Base-by-base conservation (phyloP, 2,329 filamentous ascomycete species). In the Myriosclerotinia scirpicola region DNA sequence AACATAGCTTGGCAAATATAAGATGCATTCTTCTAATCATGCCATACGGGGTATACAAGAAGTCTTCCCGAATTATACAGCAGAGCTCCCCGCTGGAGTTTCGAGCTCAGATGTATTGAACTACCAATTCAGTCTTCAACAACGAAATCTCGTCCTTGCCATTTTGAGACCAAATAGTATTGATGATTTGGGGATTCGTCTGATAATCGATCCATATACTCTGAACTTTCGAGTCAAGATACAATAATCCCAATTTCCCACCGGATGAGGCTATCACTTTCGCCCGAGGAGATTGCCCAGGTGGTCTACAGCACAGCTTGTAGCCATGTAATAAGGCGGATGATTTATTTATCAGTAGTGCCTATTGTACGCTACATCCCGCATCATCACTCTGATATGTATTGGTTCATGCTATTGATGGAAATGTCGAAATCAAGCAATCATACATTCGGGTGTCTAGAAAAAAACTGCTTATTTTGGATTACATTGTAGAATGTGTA, bases 31-130 rank as follows among this genome's bases (percentile, higher is more conserved):
- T 34, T 34, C 5, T 4, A 34, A 6, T 4, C 30, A 34, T 4
- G 30, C 5, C 30, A 3, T 4, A 34, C 5, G 30, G 30, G 2
- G 30, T 34, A 34, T 34, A 34, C 30, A 6, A 34, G 30, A 34
- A 34, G 4, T 34, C 30, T 34, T 60, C 1, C 20, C 20, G 7
- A 20, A 22, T 3, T 38, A 11, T 3, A 20, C 26, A 34, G 2
- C 26, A 26, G 12, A 36, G 7, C 56, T 60, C 7, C 50, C 22
- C 12, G n/a, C 20, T 11, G n/a, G 38, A 50, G 8, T 38, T 9
- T 6, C 2, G 8, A 26, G n/a, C 2, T 48, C 12, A 20, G n/a
- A 48, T 36, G 17, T 5, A 15, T 0, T 34, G 1, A 2, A 5
- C 2, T 12, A 5, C 14, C n/a, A 20, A 17, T 20, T 36, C 7